Conservation (phyloP, 805 yeast genomes). For the Saturnispora sekii region DNA sequence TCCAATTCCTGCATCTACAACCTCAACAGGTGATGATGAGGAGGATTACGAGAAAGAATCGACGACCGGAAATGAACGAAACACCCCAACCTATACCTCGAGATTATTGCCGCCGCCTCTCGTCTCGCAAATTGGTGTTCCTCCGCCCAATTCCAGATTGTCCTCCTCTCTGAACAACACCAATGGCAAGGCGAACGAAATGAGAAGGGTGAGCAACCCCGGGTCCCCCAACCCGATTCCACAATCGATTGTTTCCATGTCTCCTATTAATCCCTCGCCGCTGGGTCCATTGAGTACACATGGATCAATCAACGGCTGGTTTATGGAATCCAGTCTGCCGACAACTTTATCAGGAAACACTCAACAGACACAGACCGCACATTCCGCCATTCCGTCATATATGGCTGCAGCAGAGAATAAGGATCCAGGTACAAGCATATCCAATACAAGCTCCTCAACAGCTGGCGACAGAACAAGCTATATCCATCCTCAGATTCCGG, state of each 20-base stretch:
- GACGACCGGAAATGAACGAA: background rate
- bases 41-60: conserved; percentile 1
- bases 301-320: conserved; percentile 3
- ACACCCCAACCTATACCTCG: background rate
- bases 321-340: conserved; percentile 1
- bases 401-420: conserved; percentile 1
- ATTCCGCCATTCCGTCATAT: conserved; percentile 1
- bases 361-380: background rate
- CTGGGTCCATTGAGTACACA: background rate
- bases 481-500: conserved; percentile 14
- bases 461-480: conserved; percentile 3
- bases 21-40: background rate
- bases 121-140: conserved; percentile 7
- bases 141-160: conserved; percentile 8
- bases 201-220: too few species aligned
- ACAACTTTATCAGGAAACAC: background rate
- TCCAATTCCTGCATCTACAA: background rate
- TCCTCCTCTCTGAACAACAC: conserved; percentile 9
- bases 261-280: conserved; percentile 4
- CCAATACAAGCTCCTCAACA: conserved; percentile 5
- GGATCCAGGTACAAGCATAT: background rate
- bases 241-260: background rate
- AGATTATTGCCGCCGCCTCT: conserved; percentile 13
- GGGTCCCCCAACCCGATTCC: conserved; percentile 1
- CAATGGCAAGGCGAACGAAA: background rate